Base-by-base conservation (phyloP, 768 basidiomycete genomes). In the Candolleomyces eurysporus region DNA sequence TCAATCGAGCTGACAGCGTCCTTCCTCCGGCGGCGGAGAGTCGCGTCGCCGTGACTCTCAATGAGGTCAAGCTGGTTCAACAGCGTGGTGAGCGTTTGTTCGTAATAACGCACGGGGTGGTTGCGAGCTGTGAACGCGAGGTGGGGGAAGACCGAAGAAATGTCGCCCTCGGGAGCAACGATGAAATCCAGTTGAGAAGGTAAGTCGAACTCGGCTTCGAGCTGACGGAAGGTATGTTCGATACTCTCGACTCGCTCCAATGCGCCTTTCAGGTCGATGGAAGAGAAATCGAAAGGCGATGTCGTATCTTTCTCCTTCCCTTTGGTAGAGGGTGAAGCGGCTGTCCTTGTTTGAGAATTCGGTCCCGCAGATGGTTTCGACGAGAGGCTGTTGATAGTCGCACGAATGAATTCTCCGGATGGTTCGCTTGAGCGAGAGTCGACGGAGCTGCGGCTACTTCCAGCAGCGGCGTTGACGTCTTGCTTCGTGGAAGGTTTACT, bases 41-140 rank as follows among this genome's bases (percentile, higher is more conserved):
- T 75, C 26, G 75, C 76, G 63, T 87, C 83, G 3, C 89, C 90
- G 53, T 76, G 78, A 63, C 85, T 87, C 36, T 85, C 80, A 31
- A 91, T 77, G 0, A 76, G 79, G 65, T 91, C 90, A 26, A 91
- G 76, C 62, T 79, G 75, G 11, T 76, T 67, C 19, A 92, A 72
- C 26, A 92, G 76, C 45, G 77, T 73, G 55, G 78, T 78, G n/a
- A 91, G 73, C 19, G 81, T 79, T 64, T 89, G 80, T 64, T 87
- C 83, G 71, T 88, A 86, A 63, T 78, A 80, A 58, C 85, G 85
- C 43, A 91, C 73, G 0, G 84, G 80, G 30, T 83, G 80, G 69
- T 90, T 91, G 51, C 69, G 72, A 10, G 82, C 65, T 30, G 83
- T 84, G 76, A 82, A 90, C 4, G 83, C 77, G 10, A 92, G 80